phyloP scores from a whole-genome alignment of 306 rosid genomes.

The Medicago lupulina region DNA sequence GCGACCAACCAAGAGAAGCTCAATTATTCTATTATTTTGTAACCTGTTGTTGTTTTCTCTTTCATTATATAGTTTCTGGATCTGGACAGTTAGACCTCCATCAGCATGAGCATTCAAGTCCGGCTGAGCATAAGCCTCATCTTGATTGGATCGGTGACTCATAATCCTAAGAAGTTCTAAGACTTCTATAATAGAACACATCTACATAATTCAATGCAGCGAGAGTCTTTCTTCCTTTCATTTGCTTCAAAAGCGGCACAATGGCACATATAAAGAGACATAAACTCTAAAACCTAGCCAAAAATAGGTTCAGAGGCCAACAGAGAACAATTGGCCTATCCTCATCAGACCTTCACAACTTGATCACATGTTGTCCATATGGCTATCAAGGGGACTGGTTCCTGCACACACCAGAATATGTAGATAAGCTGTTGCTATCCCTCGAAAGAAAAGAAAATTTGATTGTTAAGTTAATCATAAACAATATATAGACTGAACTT shows the following conservation, averaged over 20 bases:
- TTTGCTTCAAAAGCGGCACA: constrained; percentile 26
- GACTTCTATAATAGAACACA: neutral
- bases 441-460: constrained; percentile 18
- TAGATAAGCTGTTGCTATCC: constrained; percentile 32
- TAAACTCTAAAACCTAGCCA: constrained; percentile 11
- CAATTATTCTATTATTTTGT: neutral
- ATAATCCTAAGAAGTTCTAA: neutral
- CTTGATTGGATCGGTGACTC: constrained; percentile 25
- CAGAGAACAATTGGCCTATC: constrained; percentile 20
- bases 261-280: constrained; percentile 7
- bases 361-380: constrained; percentile 42
- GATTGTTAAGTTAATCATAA: constrained; percentile 29
- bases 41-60: constrained; percentile 3
- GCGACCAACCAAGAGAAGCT: neutral
- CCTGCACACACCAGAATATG: constrained; percentile 56
- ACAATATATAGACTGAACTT: constrained; percentile 19
- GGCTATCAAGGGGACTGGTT: constrained; percentile 54
- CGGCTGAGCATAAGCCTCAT: constrained; percentile 30
- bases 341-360: constrained; percentile 42
- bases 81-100: constrained; percentile 20
- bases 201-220: constrained; percentile 38
- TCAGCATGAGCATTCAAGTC: constrained; percentile 30
- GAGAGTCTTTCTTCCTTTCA: constrained; percentile 30
- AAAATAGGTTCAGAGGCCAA: constrained; percentile 29
- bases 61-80: constrained; percentile 14